Conservation (phyloP, 2,329 filamentous ascomycete genomes). For the Epichloe sylvatica region DNA sequence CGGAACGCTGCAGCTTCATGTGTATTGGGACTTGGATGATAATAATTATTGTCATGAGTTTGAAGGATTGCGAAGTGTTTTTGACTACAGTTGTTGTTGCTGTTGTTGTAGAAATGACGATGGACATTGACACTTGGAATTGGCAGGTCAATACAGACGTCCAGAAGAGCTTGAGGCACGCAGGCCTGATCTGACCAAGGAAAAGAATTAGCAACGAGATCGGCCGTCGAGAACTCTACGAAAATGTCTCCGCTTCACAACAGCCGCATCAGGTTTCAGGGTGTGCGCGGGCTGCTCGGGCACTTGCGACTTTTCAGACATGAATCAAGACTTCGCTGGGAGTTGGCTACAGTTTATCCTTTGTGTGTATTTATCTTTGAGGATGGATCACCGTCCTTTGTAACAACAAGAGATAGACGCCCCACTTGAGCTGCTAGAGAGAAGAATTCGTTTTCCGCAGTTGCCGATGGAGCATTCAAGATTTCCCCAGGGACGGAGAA, state of each 20-base stretch:
- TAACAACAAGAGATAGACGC: slow-evolving; percentile 24
- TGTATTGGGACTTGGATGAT: neutral
- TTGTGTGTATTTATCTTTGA: slow-evolving; percentile 32
- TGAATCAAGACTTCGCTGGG: slow-evolving; percentile 8
- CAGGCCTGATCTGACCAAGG: slow-evolving; percentile 15
- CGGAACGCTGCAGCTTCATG: neutral
- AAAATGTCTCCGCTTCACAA: slow-evolving; percentile 10
- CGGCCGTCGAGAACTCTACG: slow-evolving; percentile 20
- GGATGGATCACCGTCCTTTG: slow-evolving; percentile 30
- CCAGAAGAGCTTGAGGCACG: slow-evolving; percentile 15
- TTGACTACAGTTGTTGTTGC: slow-evolving; percentile 1
- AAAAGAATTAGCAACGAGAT: slow-evolving; percentile 9
- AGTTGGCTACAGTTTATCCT: slow-evolving; percentile 14
- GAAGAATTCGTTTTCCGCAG: neutral
- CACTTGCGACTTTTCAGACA: slow-evolving; percentile 6
- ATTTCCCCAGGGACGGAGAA: neutral
- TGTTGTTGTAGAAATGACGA: slow-evolving; percentile 8
- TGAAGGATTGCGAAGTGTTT: neutral
- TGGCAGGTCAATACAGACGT: slow-evolving; percentile 16
- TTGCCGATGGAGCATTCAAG: neutral
- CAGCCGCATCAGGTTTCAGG: slow-evolving; percentile 13
- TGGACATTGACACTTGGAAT: slow-evolving; percentile 19
- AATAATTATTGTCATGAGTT: neutral
- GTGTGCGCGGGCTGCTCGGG: neutral
- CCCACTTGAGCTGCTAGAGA: neutral